Base-by-base conservation (phyloP, 768 basidiomycete genomes). In the Psilocybe tampanensis region DNA sequence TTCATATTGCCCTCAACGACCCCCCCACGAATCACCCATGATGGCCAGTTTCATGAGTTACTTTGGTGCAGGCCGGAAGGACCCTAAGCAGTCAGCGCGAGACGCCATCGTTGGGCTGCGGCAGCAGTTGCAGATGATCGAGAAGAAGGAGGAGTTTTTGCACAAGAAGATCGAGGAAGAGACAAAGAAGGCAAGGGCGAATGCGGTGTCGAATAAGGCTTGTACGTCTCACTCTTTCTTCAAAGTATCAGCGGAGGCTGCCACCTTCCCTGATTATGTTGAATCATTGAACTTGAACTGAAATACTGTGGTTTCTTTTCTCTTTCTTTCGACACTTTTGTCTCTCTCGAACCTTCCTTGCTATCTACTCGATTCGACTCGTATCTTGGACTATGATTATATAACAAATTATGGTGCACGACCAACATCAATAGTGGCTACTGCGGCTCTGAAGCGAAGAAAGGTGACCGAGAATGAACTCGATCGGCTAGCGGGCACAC, bases 61-160 rank as follows among this genome's bases (percentile, higher is more conserved):
- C 79, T 94, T 99, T 72, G 89, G 88, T 12, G 88, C 55, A 15
- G 67, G 89, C 48, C 83, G 86, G 61, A 84, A 86, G 64, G 90
- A 95, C 68, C 82, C 92, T 21, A 92, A 91, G 73, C 86, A 90
- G 74, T 79, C 88, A 23, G 89, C 96, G 44, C 83, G 94, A 61
- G 93, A 97, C 70, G 93, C 97, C 47, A 99, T 99, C 72, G 90
- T 98, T 58, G 83, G 82, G 44, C 80, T 99, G 64, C 86, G 96
- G 67, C 90, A 96, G 75, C 95, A 98, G 72, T 83, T 98, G 60
- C 86, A 93, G 75, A 90, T 96, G 88, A 86, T 98, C 64, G 95
- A 98, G 85, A 99, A 98, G 93, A 98, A 96, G 81, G 97, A 98
- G 78, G 96, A 98, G 72, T 82, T 92, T 73, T 77, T 98, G 60